Evolutionary conservation across 1,284 basidiomycete species (phyloP), one percentile per base, ranked within the genome.

Genomic region (Melampsora abietis-canadensis): DNA sequence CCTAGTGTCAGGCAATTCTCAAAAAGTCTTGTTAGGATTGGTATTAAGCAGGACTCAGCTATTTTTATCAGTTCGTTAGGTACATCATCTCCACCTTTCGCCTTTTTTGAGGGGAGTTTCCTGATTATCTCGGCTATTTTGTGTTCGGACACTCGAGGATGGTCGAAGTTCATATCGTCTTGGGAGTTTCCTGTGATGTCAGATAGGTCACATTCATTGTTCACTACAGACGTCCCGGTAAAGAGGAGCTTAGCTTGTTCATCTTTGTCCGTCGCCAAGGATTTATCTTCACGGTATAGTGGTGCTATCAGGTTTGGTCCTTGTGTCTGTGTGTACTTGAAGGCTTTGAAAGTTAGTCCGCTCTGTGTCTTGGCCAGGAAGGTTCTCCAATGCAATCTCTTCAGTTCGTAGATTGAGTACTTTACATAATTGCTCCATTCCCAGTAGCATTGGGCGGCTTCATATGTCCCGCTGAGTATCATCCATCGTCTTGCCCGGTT

Each of bases 1-100:
- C 44, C 19, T 8, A 37, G 2, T 7, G n/a, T 24, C 14, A 70
- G 46, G 34, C 60, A 70, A 1, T 34, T 47, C 6, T 37, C 24
- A 19, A 64, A 47, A 3, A 70, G 17, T 4, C 59, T 44, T 19
- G 46, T 31, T 17, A 70, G 60, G 30, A 48, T 30, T 12, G 68
- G 61, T 51, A 14, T 69, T 14, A 62, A 24, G 15, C 24, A 31
- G 15, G 17, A 6, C 19, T 62, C 46, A 8, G 54, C 31, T 14
- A 57, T 27, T 60, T 69, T 69, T 4, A 69, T 17, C 4, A 63
- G 61, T 27, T 70, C 47, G 8, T 70, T 70, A 5, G 68, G 68
- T 3, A 70, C 48, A 7, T 12, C 6, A 27, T 70, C 47, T 4
- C 46, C 59, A 12, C 67, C 59, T 30, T 30, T 21, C 14, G 67